Conservation (phyloP, 495 filamentous ascomycete species). For the Tuber aestivum region DNA sequence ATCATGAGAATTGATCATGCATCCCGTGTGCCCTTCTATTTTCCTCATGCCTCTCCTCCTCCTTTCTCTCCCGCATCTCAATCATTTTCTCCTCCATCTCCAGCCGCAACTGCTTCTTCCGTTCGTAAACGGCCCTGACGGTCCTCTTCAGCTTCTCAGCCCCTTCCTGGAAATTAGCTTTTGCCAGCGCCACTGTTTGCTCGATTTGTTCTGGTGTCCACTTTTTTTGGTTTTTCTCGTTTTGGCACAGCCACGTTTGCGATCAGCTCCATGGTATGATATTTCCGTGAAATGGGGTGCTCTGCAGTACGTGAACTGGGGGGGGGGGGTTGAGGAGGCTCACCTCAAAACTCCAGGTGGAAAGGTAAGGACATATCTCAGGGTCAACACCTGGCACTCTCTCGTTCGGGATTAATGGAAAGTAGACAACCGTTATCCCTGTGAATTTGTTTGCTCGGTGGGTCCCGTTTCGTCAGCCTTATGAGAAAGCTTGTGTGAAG, state of each 20-base stretch:
- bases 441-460: constrained; percentile 7
- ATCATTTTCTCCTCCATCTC: constrained; percentile 52
- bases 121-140: constrained; percentile 86
- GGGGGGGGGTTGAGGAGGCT: constrained; percentile 11
- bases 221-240: constrained; percentile 8
- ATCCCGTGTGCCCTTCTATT: constrained; percentile 22
- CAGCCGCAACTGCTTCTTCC: constrained; percentile 68
- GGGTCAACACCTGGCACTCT: constrained; percentile 75
- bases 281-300: background rate
- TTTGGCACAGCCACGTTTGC: constrained; percentile 13
- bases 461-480: constrained; percentile 26
- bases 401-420: constrained; percentile 78
- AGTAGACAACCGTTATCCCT: constrained; percentile 75
- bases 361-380: constrained; percentile 71
- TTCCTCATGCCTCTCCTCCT: constrained; percentile 43
- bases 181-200: constrained; percentile 68
- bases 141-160: constrained; percentile 65
- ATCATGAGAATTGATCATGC: constrained; percentile 34
- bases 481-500: constrained; percentile 12
- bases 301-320: background rate
- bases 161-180: constrained; percentile 80
- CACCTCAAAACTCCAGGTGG: constrained; percentile 89
- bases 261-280: constrained; percentile 7
- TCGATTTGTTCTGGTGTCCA: constrained; percentile 85
- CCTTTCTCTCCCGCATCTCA: constrained; percentile 47